These are phyloP conservation scores for Pichia ethanolica DNA, from an alignment of 805 yeast species.

Conservation along the genomic window DNA sequence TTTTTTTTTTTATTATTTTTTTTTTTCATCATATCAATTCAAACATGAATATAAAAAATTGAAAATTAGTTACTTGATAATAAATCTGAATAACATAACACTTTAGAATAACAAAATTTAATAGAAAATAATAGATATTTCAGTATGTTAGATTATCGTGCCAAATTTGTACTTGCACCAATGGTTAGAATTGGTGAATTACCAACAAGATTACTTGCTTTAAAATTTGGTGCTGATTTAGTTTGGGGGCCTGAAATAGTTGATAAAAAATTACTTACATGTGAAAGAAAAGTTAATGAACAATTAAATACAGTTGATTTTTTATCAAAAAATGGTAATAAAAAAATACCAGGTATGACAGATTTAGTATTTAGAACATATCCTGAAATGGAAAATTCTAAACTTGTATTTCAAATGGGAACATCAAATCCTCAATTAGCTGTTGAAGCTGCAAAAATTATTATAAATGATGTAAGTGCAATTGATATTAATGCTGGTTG, in stretches of 20 bases:
- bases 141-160: constrained; percentile 58
- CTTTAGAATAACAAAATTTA: too few species aligned
- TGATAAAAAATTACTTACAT: constrained; percentile 72
- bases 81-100: too few species aligned
- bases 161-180: constrained; percentile 84
- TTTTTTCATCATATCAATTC: too few species aligned
- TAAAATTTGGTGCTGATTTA: constrained; percentile 82
- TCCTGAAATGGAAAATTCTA: constrained; percentile 53
- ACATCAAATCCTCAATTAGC: constrained; percentile 80
- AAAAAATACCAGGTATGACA: constrained; percentile 38
- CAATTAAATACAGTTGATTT: constrained; percentile 56
- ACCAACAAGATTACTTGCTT: constrained; percentile 76
- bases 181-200: constrained; percentile 96
- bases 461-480: constrained; percentile 83
- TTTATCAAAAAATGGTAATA: constrained; percentile 33
- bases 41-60: too few species aligned
- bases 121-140: too few species aligned
- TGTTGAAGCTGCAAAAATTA: constrained; percentile 75
- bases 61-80: too few species aligned
- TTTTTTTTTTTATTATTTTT: too few species aligned
- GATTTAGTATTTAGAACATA: constrained; percentile 62
- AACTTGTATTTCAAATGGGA: constrained; percentile 84
- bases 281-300: constrained; percentile 56
- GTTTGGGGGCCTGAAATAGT: constrained; percentile 97
- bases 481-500: constrained; percentile 95